Evolutionary conservation across 352 stramenopile species (phyloP), one percentile per base, ranked within the genome.

Genomic region (Hyaloperonospora arabidopsidis): DNA sequence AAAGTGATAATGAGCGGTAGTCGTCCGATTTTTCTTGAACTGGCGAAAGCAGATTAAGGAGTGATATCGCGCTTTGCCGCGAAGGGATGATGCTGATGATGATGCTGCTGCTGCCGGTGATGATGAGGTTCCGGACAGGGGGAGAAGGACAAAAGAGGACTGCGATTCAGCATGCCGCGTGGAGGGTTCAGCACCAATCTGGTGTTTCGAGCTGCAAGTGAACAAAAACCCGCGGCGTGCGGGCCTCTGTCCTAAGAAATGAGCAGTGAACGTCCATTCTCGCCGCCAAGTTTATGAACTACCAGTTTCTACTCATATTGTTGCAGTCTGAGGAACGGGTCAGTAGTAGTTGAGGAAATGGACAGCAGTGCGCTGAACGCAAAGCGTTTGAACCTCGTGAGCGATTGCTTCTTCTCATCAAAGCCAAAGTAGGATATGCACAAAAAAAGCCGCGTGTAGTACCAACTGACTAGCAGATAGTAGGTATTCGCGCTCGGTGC

Each of bases 161-260:
- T 22, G 38, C 58, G 50, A 60, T 70, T 61, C 59, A 67, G 54
- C 48, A 49, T 58, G 48, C 45, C 38, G 32, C 28, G 45, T 43
- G 49, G 21, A 59, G 59, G 55, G 54, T 74, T 74, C 67, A 74
- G 67, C 55, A 72, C 57, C 54, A 65, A 65, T 72, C 59, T 59
- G 61, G 58, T 70, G 62, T 55, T 62, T 65, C 41, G 57, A 63
- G 52, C 50, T 41, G 52, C 54, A 64, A 59, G 35, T 57, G 63
- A 56, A 66, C 55, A 66, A 66, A 72, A 59, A 67, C 56, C 29
- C 60, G 45, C 49, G 21, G 14, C 29, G 35, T 41, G 45, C 3
- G 15, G 38, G 38, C 38, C 11, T 22, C 8, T 23, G 38, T 21
- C 43, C 29, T 39, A 18, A 34, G 17, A 32, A 48, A 41, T 50